These are phyloP conservation scores for Nakazawaea sp. DNA, from an alignment of 805 yeast species.

Conservation along the genomic window DNA sequence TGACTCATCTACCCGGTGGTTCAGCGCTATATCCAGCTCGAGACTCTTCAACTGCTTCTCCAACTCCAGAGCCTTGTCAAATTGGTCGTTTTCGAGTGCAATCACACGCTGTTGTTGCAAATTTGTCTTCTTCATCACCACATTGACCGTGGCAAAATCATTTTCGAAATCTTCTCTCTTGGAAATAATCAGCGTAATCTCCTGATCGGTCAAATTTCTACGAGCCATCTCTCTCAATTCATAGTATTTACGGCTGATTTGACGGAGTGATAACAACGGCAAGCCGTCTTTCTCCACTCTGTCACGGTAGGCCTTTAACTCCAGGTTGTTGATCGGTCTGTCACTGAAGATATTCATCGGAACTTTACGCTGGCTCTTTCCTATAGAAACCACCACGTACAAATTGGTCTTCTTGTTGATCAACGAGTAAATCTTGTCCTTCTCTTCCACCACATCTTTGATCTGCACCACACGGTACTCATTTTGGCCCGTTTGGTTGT, in stretches of 20 bases:
- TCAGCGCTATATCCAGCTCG: conserved; percentile 25
- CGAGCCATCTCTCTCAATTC: conserved; percentile 58
- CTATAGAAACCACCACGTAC: conserved; percentile 74
- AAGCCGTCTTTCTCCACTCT: conserved; percentile 54
- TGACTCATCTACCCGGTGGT: conserved; percentile 30
- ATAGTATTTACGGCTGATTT: conserved; percentile 55
- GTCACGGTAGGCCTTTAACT: conserved; percentile 61
- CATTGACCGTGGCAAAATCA: conserved; percentile 56
- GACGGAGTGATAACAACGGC: conserved; percentile 55
- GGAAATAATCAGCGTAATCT: conserved; percentile 73
- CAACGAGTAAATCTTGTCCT: conserved; percentile 34
- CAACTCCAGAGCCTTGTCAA: conserved; percentile 35
- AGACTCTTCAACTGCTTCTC: conserved; percentile 37
- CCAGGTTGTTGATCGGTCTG: conserved; percentile 60
- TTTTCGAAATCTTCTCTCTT: conserved; percentile 60
- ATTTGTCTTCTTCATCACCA: conserved; percentile 68
- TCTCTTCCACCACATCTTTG: conserved; percentile 49
- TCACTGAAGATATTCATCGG: conserved; percentile 81
- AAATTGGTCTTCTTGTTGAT: conserved; percentile 37
- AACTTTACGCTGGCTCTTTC: conserved; percentile 63
- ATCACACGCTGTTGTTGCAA: conserved; percentile 68
- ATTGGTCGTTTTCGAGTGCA: conserved; percentile 56
- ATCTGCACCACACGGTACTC: conserved; percentile 82
- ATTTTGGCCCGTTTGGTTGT: conserved; percentile 51
- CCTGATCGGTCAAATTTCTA: conserved; percentile 61